phyloP scores from a whole-genome alignment of 2,329 filamentous ascomycete genomes.

The Fusarium luffae region DNA sequence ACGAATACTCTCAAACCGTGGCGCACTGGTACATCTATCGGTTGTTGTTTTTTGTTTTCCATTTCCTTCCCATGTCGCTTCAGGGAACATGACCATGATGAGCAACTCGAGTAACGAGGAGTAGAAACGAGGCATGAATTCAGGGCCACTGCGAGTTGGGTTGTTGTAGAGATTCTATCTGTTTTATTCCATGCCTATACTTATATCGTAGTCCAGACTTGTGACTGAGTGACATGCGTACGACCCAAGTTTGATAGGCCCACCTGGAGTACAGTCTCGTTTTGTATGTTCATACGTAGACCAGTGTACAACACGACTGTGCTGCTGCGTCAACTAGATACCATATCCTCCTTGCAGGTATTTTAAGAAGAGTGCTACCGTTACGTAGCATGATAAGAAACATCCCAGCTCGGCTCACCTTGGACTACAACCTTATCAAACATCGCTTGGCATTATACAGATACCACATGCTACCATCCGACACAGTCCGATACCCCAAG shows the following conservation, averaged over 20 bases:
- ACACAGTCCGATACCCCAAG: neutral
- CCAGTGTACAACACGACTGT: neutral
- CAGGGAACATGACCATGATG: conserved; percentile 35
- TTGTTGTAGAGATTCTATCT: conserved; percentile 29
- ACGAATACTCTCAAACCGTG: conserved; percentile 38
- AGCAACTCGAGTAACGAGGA: conserved; percentile 36
- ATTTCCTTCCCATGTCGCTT: conserved; percentile 22
- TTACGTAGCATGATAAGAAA: neutral
- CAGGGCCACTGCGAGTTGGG: conserved; percentile 20
- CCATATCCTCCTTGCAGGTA: neutral
- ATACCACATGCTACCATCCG: neutral
- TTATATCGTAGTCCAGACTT: neutral
- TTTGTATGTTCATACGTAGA: neutral
- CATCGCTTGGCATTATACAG: neutral
- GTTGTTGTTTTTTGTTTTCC: conserved; percentile 23
- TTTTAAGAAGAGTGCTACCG: neutral
- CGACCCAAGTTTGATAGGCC: neutral
- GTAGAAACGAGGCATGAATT: conserved; percentile 34
- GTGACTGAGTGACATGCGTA: neutral
- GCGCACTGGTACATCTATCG: conserved; percentile 37
- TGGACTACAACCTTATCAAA: neutral
- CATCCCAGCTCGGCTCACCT: neutral
- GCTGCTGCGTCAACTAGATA: neutral
- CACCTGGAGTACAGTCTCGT: neutral
- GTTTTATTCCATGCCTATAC: conserved; percentile 1